Percentiles rank a stretch among this genome's conserved stretches.
Conservation (phyloP, 257 asterid species). For the Linderniella brevidens region DNA sequence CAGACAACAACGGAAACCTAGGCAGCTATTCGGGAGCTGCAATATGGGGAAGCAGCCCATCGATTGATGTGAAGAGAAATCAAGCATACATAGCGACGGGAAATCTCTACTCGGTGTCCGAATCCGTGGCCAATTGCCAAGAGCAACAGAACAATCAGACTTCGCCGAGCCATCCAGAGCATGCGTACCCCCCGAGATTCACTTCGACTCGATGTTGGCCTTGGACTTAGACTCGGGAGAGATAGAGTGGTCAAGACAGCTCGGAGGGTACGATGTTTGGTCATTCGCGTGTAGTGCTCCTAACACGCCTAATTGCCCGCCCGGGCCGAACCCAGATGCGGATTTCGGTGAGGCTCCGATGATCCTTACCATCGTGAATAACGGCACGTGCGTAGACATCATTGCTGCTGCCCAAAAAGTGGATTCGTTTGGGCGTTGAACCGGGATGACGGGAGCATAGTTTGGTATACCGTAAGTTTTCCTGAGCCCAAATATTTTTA, state of each 20-base stretch:
- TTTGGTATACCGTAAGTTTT: constrained; percentile 26
- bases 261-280: constrained; percentile 42
- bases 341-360: constrained; percentile 46
- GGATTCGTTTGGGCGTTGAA: constrained; percentile 39
- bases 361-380: constrained; percentile 17
- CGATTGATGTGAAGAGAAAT: constrained; percentile 22
- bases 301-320: constrained; percentile 23
- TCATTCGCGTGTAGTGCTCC: constrained; percentile 17
- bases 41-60: constrained; percentile 50
- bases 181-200: constrained; percentile 26
- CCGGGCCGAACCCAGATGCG: constrained; percentile 29
- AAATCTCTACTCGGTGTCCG: constrained; percentile 28
- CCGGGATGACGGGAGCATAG: constrained; percentile 19
- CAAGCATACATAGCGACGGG: constrained; percentile 37
- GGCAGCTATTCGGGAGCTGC: constrained; percentile 39
- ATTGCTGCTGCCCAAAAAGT: constrained; percentile 36
- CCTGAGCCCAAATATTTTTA: too few relatives aligned
- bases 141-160: constrained; percentile 18
- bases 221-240: constrained; percentile 21
- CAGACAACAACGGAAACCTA: constrained; percentile 17
- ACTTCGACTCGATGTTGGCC: constrained; percentile 24
- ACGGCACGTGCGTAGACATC: constrained; percentile 15
- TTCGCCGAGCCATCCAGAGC: constrained; percentile 11
- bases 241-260: constrained; percentile 25
- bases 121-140: constrained; percentile 18